Conservation (phyloP, 1,284 basidiomycete species). For the Thecaphora thlaspeos region DNA sequence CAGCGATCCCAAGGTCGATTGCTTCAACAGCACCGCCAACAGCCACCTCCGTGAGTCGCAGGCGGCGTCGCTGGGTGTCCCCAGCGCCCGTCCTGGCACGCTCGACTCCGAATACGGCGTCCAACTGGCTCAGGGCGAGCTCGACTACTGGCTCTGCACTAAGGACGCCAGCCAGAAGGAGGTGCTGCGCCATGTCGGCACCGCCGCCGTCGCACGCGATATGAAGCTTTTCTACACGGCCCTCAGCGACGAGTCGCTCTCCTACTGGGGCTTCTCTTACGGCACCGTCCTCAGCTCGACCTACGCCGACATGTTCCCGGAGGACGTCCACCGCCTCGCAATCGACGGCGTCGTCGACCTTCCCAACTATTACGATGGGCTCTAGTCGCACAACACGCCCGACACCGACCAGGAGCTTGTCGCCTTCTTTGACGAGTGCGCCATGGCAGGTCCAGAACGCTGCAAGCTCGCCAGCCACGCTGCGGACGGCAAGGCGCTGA, state of each 20-base stretch:
- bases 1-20: slow-evolving; percentile 34
- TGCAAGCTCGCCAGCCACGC: slow-evolving; percentile 26
- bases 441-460: slow-evolving; percentile 22
- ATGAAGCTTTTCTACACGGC: slow-evolving; percentile 36
- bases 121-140: slow-evolving; percentile 13
- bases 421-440: slow-evolving; percentile 31
- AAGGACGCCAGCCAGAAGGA: slow-evolving; percentile 13
- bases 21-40: slow-evolving; percentile 27
- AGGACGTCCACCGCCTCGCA: slow-evolving; percentile 30
- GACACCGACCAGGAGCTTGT: slow-evolving; percentile 25
- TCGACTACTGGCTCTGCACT: slow-evolving; percentile 17
- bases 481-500: slow-evolving; percentile 11
- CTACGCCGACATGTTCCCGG: slow-evolving; percentile 39
- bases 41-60: slow-evolving; percentile 24
- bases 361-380: slow-evolving; percentile 26
- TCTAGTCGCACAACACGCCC: slow-evolving; percentile 23
- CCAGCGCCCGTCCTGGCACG: slow-evolving; percentile 19
- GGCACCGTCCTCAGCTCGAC: slow-evolving; percentile 40
- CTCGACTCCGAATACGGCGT: slow-evolving; percentile 23
- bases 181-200: slow-evolving; percentile 21
- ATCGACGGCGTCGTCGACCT: slow-evolving; percentile 45
- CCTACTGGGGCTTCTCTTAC: slow-evolving; percentile 43
- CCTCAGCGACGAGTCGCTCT: slow-evolving; percentile 27
- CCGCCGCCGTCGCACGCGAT: slow-evolving; percentile 31
- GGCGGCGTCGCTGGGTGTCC: slow-evolving; percentile 14